phyloP scores from a whole-genome alignment of 306 rosid genomes.

The Mimosa pudica region DNA sequence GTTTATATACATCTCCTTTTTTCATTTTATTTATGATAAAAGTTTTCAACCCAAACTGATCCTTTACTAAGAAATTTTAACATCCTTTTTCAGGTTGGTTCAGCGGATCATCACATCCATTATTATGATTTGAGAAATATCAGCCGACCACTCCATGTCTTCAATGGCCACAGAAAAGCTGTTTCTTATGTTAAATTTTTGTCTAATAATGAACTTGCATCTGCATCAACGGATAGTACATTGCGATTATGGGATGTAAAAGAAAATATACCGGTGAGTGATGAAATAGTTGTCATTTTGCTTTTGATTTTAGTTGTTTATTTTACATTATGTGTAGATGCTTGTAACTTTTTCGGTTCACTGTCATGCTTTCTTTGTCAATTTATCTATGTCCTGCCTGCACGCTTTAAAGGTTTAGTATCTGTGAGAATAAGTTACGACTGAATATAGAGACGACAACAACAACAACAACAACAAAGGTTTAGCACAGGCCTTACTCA shows the following conservation, averaged over 20 bases:
- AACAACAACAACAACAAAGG: too few relatives aligned
- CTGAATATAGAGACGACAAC: not conserved
- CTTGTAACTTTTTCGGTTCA: not conserved
- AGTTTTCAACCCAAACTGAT: slow-evolving; percentile 14
- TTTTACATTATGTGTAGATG: slow-evolving; percentile 29
- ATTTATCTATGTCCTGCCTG: not conserved
- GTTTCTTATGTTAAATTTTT: slow-evolving; percentile 96
- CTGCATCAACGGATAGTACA: slow-evolving; percentile 97
- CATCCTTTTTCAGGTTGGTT: slow-evolving; percentile 72
- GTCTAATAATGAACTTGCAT: slow-evolving; percentile 87
- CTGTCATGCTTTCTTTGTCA: slow-evolving; percentile 18
- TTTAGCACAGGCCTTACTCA: too few relatives aligned
- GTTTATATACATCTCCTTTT: not conserved
- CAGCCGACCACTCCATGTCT: slow-evolving; percentile 84
- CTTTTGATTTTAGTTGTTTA: slow-evolving; percentile 10
- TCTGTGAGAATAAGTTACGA: not conserved
- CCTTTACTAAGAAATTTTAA: slow-evolving; percentile 4
- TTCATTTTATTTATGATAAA: not conserved
- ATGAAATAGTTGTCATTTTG: slow-evolving; percentile 8
- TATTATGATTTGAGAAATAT: slow-evolving; percentile 86
- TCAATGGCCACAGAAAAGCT: slow-evolving; percentile 87
- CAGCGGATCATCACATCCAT: slow-evolving; percentile 97
- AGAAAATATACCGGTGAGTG: slow-evolving; percentile 76
- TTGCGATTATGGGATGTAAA: slow-evolving; percentile 93
- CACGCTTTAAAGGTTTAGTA: slow-evolving; percentile 22